Evolutionary conservation across 805 yeast species (phyloP), one percentile per base, ranked within the genome.

Genomic region (Cyberlindnera mrakii): DNA sequence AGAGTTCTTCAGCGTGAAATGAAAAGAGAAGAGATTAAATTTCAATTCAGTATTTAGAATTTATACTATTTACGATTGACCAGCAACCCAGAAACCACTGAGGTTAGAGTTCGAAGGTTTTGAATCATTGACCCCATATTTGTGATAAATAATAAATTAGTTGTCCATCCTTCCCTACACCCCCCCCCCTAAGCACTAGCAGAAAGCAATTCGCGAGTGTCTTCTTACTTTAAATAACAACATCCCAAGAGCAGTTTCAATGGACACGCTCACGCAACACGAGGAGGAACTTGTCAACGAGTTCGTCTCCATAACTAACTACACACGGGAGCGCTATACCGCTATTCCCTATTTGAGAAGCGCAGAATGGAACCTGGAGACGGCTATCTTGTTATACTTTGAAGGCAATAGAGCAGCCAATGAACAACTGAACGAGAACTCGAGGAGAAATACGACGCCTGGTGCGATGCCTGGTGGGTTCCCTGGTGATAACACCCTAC

Each of bases 301-400:
- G 44, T 46, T 49, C 30, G 38, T 49, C 34, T 42, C 47, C 25
- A 54, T 57, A 19, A 51, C 61, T 2, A 42, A 33, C 39, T 55
- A 44, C 42, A 48, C 50, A 1, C 41, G 40, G 4, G 45, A 50
- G 14, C 55, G 52, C 6, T 33, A 49, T 37, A 48, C 52, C 3
- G 59, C 54, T 6, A 55, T 58, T 11, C 53, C 44, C 1, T 53
- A 34, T 23, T 45, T 58, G 3, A 51, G 54, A 32, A 49, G 62
- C 4, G 46, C 63, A 7, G 55, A 60, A 18, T 70, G 75, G 74
- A 58, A 67, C 48, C 52, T 71, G 14, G 75, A 71, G 45, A 49
- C 59, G 16, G 50, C 63, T 29, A 57, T 59, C 18, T 36, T 58
- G 16, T 15, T 41, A 23, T 54, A 50, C 50, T 58, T 48, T 42